phyloP scores from a whole-genome alignment of 1,284 basidiomycete genomes.

The Serendipita sp. region DNA sequence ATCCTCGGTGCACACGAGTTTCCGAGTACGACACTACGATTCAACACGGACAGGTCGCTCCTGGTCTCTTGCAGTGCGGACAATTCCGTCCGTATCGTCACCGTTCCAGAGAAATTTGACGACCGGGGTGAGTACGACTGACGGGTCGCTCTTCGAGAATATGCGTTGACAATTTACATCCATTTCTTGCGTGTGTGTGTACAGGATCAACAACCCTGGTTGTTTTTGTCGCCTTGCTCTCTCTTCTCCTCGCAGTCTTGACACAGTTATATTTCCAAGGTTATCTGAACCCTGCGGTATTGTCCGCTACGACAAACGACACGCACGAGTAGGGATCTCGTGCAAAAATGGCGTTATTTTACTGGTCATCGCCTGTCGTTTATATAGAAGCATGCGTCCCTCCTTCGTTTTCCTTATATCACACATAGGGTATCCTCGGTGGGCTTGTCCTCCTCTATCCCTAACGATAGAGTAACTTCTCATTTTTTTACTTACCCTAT shows the following conservation, averaged over 20 bases:
- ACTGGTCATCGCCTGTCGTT: too few species aligned
- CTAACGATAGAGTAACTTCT: too few species aligned
- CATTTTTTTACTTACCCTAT: too few species aligned
- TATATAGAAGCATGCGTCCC: too few species aligned
- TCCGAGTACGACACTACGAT: constrained; percentile 78
- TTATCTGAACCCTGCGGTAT: neutral
- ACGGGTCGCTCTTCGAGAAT: neutral
- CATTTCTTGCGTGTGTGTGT: too few species aligned
- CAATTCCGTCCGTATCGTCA: constrained; percentile 72
- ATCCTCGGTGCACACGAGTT: constrained; percentile 93
- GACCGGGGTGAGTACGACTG: constrained; percentile 30
- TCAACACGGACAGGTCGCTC: constrained; percentile 70
- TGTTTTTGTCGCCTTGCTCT: neutral
- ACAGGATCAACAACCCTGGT: neutral
- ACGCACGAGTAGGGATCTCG: too few species aligned
- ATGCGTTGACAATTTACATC: too few species aligned
- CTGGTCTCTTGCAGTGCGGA: constrained; percentile 89
- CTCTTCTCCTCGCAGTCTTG: neutral
- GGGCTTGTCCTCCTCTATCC: too few species aligned
- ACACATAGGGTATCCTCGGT: too few species aligned
- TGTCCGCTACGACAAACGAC: neutral
- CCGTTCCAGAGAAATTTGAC: constrained; percentile 45
- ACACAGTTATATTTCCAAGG: neutral
- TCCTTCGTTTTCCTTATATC: too few species aligned
- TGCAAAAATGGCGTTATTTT: too few species aligned